Base-by-base conservation (phyloP, 495 filamentous ascomycete species). In the Hyaloscypha finlandica region DNA sequence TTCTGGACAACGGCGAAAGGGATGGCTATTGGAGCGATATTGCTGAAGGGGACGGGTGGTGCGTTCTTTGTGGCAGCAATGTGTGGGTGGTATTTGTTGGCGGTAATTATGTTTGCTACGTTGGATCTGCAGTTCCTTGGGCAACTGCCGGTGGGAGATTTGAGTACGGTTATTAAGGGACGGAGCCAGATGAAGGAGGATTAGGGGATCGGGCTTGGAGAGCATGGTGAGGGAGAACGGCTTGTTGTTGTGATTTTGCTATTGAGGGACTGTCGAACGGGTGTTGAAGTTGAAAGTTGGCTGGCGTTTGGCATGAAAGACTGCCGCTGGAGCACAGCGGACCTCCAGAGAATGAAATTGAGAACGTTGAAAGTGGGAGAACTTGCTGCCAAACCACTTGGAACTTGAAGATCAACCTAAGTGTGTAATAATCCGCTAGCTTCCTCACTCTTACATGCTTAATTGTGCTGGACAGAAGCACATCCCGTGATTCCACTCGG, bases 41-140 rank as follows among this genome's bases (percentile, higher is more conserved):
- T 66, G 39, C 33, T 52, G 54, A 51, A 79, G 76, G 80, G 72
- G 3, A 81, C 75, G 19, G 85, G 84, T 8, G 84, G 80, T 5
- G 75, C 75, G 35, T 68, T 76, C 35, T 88, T 92, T 68, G 80
- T 85, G 6, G 80, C 85, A 2, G 79, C 78, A 35, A 59, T 85
- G 33, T 75, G 81, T 0, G 85, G 87, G 11, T 91, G 88, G 88
- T 88, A 84, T 71, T 85, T 89, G 45, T 85, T 92, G 64, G 67
- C 82, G 39, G 83, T 81, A 1, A 84, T 87, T 62, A 81, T 91
- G 77, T 78, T 90, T 9, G 86, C 83, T 0, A 74, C 81, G 0
- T 66, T 89, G 11, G 87, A 84, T 33, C 84, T 89, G 68, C 86
- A 86, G 2, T 77, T 87, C 61, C 42, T 48, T 48, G 42, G 8